phyloP scores from a whole-genome alignment of 2,329 filamentous ascomycete species.

The Falciphora oryzae region DNA sequence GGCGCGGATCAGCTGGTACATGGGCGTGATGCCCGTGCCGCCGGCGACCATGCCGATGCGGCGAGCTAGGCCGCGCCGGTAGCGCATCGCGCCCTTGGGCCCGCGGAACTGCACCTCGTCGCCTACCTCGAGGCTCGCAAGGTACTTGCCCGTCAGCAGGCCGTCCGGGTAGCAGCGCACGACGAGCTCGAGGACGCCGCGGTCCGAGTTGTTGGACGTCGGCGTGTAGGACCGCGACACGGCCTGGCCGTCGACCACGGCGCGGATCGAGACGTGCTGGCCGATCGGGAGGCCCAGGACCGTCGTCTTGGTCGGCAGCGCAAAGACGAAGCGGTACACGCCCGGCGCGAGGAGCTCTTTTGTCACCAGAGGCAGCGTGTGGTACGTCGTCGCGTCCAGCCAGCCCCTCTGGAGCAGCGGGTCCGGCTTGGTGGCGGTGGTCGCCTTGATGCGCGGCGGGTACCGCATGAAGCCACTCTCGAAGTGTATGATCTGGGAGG shows the following conservation, averaged over 20 bases:
- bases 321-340: conserved; percentile 41
- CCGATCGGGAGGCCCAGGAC: conserved; percentile 50
- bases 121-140: conserved; percentile 39
- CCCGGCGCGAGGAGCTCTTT: conserved; percentile 35
- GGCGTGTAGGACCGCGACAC: conserved; percentile 51
- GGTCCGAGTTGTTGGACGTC: conserved; percentile 43
- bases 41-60: conserved; percentile 51
- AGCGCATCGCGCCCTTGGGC: conserved; percentile 51
- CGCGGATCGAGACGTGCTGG: conserved; percentile 49
- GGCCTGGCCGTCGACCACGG: conserved; percentile 36
- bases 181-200: conserved; percentile 43
- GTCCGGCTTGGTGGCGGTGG: conserved; percentile 30
- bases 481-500: conserved; percentile 26
- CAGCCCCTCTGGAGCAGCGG: conserved; percentile 37
- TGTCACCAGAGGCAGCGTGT: conserved; percentile 36
- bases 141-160: conserved; percentile 42
- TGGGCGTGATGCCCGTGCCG: conserved; percentile 47
- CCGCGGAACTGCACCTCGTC: conserved; percentile 47
- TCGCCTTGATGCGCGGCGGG: conserved; percentile 34
- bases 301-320: conserved; percentile 36
- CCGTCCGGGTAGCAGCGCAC: conserved; percentile 47
- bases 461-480: conserved; percentile 28
- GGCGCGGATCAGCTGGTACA: conserved; percentile 57
- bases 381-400: conserved; percentile 43
- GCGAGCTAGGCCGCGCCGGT: conserved; percentile 34